Conservation (phyloP, 2,329 filamentous ascomycete species). For the Orbilia quercus region DNA sequence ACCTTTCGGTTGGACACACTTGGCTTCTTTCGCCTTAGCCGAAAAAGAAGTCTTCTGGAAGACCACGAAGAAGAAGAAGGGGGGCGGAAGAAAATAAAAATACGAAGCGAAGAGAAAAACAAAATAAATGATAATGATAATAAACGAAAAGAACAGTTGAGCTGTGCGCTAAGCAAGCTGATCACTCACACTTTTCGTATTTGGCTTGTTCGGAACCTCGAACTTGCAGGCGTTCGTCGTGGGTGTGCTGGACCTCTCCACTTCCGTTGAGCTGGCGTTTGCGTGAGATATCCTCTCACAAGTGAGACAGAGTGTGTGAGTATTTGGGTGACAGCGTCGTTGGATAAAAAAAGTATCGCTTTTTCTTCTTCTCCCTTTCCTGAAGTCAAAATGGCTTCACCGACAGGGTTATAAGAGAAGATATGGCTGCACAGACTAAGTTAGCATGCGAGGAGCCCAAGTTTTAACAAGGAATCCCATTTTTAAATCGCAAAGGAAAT, state of each 20-base stretch:
- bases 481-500: slow-evolving; percentile 14
- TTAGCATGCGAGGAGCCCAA: slow-evolving; percentile 48
- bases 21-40: slow-evolving; percentile 56
- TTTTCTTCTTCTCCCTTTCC: neutral
- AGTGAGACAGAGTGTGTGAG: slow-evolving; percentile 41
- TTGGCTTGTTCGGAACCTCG: slow-evolving; percentile 28
- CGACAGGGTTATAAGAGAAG: slow-evolving; percentile 32
- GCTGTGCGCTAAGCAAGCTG: slow-evolving; percentile 30
- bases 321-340: slow-evolving; percentile 34
- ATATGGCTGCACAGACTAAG: slow-evolving; percentile 34
- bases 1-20: slow-evolving; percentile 53
- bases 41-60: slow-evolving; percentile 55
- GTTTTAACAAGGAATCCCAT: slow-evolving; percentile 41
- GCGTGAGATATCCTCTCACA: slow-evolving; percentile 23
- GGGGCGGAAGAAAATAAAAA: slow-evolving; percentile 2
- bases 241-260: slow-evolving; percentile 6
- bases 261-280: slow-evolving; percentile 31
- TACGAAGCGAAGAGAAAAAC: slow-evolving; percentile 1
- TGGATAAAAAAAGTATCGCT: slow-evolving; percentile 5
- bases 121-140: slow-evolving; percentile 11
- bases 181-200: slow-evolving; percentile 55
- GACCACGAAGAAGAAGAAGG: slow-evolving; percentile 34
- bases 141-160: slow-evolving; percentile 8
- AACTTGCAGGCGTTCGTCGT: slow-evolving; percentile 27
- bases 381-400: slow-evolving; percentile 22